These are phyloP conservation scores for Withania somnifera DNA, from an alignment of 305 asterid genomes.

Conservation along the genomic window DNA sequence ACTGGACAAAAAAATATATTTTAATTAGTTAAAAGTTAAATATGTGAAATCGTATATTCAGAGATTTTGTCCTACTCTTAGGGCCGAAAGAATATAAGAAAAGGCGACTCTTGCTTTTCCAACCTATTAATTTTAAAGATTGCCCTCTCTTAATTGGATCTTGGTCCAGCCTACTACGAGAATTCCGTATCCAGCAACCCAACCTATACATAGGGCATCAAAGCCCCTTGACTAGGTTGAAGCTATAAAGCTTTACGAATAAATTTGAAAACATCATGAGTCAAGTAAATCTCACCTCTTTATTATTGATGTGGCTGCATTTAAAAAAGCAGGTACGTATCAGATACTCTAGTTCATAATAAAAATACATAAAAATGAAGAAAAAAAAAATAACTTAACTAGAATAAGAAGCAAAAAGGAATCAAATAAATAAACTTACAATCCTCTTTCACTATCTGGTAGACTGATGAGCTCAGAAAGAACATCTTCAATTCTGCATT, in stretches of 20 bases:
- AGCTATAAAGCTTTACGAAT: neutral
- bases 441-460: slow-evolving; percentile 57
- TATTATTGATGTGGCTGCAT: neutral
- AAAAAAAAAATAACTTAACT: neutral
- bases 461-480: slow-evolving; percentile 49
- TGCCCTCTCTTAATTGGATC: too few species aligned
- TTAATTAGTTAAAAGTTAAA: neutral
- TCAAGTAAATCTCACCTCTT: neutral
- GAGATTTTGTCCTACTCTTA: too few species aligned
- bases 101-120: too few species aligned
- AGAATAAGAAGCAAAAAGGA: neutral
- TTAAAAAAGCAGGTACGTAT: neutral
- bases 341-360: neutral
- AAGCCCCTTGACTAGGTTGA: too few species aligned
- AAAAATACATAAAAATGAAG: neutral
- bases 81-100: too few species aligned
- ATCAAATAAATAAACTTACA: slow-evolving; percentile 17
- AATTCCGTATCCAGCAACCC: too few species aligned
- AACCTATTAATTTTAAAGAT: too few species aligned
- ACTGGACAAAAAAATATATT: neutral
- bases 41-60: neutral
- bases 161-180: too few species aligned
- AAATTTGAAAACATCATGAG: neutral
- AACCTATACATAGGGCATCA: too few species aligned
- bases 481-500: slow-evolving; percentile 52